Conservation (phyloP, 805 yeast genomes). For the Myxozyma geophila region DNA sequence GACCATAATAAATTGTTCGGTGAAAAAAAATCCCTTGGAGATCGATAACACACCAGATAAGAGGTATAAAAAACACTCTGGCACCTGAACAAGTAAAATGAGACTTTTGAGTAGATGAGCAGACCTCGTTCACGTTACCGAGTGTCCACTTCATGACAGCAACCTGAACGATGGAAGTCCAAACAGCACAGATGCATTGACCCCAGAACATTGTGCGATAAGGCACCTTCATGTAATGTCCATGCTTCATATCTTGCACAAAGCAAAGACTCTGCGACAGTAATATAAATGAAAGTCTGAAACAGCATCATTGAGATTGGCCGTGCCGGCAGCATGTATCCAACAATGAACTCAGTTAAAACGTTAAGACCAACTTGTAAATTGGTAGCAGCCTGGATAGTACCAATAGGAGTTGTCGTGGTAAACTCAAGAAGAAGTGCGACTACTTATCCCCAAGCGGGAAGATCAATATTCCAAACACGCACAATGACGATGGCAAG, state of each 20-base stretch:
- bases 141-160: slow-evolving; percentile 51
- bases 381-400: slow-evolving; percentile 67
- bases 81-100: slow-evolving; percentile 56
- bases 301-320: slow-evolving; percentile 66
- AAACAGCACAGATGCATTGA: slow-evolving; percentile 52
- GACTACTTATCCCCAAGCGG: slow-evolving; percentile 65
- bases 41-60: slow-evolving; percentile 67
- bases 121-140: slow-evolving; percentile 48
- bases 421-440: slow-evolving; percentile 47
- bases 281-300: slow-evolving; percentile 58
- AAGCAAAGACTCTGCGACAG: slow-evolving; percentile 56
- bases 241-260: slow-evolving; percentile 62
- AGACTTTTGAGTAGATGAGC: slow-evolving; percentile 50
- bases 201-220: slow-evolving; percentile 64
- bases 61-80: slow-evolving; percentile 58
- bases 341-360: slow-evolving; percentile 64
- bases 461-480: slow-evolving; percentile 55
- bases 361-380: slow-evolving; percentile 63
- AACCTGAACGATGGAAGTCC: slow-evolving; percentile 52
- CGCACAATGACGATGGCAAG: slow-evolving; percentile 44
- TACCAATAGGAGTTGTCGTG: slow-evolving; percentile 64
- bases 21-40: slow-evolving; percentile 64
- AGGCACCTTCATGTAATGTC: slow-evolving; percentile 67
- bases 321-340: slow-evolving; percentile 65
- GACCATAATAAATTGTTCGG: slow-evolving; percentile 17